Percentiles rank a stretch among this genome's conserved stretches.
Evolutionary conservation across 352 stramenopile genomes (phyloP).

Genomic region (Phytophthora uliginosa): DNA sequence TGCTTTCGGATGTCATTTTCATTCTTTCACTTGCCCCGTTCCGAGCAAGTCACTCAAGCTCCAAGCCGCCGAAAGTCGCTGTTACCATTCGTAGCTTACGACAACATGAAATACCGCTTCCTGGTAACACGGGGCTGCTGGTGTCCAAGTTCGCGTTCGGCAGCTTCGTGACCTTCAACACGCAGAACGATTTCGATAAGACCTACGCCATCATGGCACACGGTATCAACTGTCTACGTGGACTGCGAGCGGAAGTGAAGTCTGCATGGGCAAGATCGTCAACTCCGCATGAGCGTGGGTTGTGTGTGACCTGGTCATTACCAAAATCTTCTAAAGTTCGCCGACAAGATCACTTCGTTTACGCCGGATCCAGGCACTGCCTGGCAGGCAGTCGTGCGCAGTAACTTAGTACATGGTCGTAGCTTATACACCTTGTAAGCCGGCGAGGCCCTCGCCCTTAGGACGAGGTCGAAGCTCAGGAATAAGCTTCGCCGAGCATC

Average conservation of each 20-base stretch:
- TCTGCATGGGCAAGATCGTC: conserved; percentile 61
- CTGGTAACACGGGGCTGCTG: conserved; percentile 52
- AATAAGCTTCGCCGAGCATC: too few relatives aligned
- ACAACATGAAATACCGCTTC: conserved; percentile 61
- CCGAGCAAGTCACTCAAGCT: conserved; percentile 7
- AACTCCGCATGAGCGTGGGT: conserved; percentile 40
- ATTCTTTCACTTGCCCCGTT: conserved; percentile 22
- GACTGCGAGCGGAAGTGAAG: conserved; percentile 42
- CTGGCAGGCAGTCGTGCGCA: too few relatives aligned
- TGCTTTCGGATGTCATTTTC: neutral
- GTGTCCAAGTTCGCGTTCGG: conserved; percentile 61
- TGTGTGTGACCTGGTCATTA: conserved; percentile 61
- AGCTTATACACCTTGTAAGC: too few relatives aligned
- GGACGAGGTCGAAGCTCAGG: too few relatives aligned
- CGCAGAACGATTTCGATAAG: conserved; percentile 51
- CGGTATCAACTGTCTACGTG: conserved; percentile 64
- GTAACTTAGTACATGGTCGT: too few relatives aligned
- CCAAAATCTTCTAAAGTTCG: too few relatives aligned
- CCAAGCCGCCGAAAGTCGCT: neutral
- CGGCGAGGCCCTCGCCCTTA: too few relatives aligned
- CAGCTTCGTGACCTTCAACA: conserved; percentile 56
- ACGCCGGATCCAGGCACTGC: too few relatives aligned
- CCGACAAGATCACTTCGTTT: too few relatives aligned
- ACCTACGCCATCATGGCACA: conserved; percentile 57
- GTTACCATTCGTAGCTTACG: too few relatives aligned